Evolutionary conservation across 176 grass and related monocot genomes (phyloP), one percentile per base, ranked within the genome.

Genomic region (Urochloa ruziziensis): DNA sequence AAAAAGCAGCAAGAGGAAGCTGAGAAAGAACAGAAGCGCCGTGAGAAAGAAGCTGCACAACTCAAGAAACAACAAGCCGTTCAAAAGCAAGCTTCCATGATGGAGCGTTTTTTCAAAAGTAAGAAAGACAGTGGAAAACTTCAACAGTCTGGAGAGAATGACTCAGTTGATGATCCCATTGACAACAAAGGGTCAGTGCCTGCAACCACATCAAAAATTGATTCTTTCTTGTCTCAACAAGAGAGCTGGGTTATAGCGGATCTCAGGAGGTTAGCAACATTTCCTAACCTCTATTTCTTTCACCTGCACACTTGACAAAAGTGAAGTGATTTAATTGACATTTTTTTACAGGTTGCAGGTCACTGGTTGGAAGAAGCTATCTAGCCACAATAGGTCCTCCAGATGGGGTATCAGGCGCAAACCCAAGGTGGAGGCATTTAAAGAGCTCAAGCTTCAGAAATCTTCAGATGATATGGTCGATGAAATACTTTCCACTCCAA

Each of bases 51-150:
- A 89, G 93, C 91, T 52, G 87, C 80, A 16, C 80, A 94, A 56
- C 76, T 94, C 69, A 98, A 90, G 78, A 95, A 93, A 47, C 92
- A 91, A 77, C 62, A 77, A 30, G 80, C 33, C 64, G 79, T 98
- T 56, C 76, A 95, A 68, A 99, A 99, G 53, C 96, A 99, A 92
- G 96, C 91, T 66, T 89, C 62, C 78, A 83, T 99, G 83, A 99
- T 99, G 96, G 85, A 99, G 33, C 87, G 87, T 0, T 94, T 99
- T 85, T 89, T 99, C 72, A 96, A 93, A 73, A 90, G n/a, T 84
- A 95, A 94, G 77, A 94, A 84, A 48, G 74, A 58, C 33, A 87
- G 30, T n/a, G 82, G 73, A 18, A 83, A 82, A 75, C 85, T 73
- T 56, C 60, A 88, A 81, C 61, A 85, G 54, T 54, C 91, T 74